Evolutionary conservation across 2,329 filamentous ascomycete genomes (phyloP).

Genomic region (Emergomyces orientalis): DNA sequence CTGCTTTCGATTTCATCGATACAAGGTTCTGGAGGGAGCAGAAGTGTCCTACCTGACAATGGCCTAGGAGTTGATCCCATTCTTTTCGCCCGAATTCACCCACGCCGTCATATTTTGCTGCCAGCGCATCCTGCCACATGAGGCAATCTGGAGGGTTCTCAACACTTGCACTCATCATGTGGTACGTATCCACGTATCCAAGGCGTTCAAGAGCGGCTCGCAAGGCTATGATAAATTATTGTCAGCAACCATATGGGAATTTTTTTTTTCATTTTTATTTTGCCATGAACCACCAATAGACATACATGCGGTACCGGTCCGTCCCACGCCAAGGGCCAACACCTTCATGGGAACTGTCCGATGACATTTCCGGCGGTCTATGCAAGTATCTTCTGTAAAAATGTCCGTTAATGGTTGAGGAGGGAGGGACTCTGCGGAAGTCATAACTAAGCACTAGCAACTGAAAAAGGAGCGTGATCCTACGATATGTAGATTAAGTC

Average conservation of each 20-base stretch:
- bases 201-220: slow-evolving; percentile 56
- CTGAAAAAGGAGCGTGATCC: not conserved
- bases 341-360: slow-evolving; percentile 64
- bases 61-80: slow-evolving; percentile 59
- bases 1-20: not conserved
- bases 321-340: slow-evolving; percentile 58
- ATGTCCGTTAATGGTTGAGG: slow-evolving; percentile 36
- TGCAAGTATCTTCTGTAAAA: slow-evolving; percentile 58
- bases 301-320: slow-evolving; percentile 62
- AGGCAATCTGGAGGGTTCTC: slow-evolving; percentile 59
- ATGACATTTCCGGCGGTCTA: slow-evolving; percentile 56
- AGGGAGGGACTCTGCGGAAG: slow-evolving; percentile 27
- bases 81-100: slow-evolving; percentile 56
- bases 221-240: slow-evolving; percentile 41
- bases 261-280: not conserved
- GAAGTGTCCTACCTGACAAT: slow-evolving; percentile 41
- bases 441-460: not conserved
- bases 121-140: slow-evolving; percentile 62
- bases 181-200: slow-evolving; percentile 60
- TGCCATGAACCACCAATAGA: slow-evolving; percentile 12
- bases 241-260: slow-evolving; percentile 10
- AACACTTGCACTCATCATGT: slow-evolving; percentile 62
- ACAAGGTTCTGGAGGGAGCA: slow-evolving; percentile 3
- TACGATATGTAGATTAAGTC: not conserved
- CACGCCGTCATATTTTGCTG: slow-evolving; percentile 52